Conservation (phyloP, 805 yeast species). For the Candida mattraensis region DNA sequence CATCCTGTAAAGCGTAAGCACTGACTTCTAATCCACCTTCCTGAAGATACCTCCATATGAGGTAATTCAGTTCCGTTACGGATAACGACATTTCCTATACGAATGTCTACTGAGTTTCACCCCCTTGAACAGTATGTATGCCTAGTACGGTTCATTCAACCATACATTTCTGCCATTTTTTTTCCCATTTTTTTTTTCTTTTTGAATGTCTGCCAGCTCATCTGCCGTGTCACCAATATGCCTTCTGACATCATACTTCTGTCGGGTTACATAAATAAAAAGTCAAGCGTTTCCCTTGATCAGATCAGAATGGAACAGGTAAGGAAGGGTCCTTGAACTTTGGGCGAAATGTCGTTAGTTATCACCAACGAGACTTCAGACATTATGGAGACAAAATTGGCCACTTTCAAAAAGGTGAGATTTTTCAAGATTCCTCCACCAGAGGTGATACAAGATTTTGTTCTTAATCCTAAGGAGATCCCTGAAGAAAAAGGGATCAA, state of each 20-base stretch:
- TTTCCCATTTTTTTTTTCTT: no score
- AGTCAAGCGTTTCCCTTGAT: no score
- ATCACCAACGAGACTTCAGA: constrained; percentile 14
- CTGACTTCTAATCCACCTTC: constrained; percentile 78
- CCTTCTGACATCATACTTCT: no score
- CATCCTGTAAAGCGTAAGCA: constrained; percentile 79
- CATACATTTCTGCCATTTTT: no score
- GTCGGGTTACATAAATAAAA: no score
- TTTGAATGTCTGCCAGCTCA: no score
- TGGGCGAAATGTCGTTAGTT: constrained; percentile 20
- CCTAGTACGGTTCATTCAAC: no score
- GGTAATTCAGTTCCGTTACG: constrained; percentile 81
- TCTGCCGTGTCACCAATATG: no score
- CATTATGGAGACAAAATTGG: constrained; percentile 23
- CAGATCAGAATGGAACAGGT: no score
- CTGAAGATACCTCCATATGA: constrained; percentile 90
- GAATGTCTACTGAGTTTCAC: no score
- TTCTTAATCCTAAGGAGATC: constrained; percentile 7
- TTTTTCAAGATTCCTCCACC: constrained; percentile 29
- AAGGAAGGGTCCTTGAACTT: no score
- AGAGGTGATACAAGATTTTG: constrained; percentile 13
- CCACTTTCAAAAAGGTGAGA: constrained; percentile 25
- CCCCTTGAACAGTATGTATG: not conserved
- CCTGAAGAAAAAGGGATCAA: constrained; percentile 2
- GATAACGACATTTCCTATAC: constrained; percentile 79